Conservation (phyloP, 805 yeast genomes). For the Candida glaebosa region DNA sequence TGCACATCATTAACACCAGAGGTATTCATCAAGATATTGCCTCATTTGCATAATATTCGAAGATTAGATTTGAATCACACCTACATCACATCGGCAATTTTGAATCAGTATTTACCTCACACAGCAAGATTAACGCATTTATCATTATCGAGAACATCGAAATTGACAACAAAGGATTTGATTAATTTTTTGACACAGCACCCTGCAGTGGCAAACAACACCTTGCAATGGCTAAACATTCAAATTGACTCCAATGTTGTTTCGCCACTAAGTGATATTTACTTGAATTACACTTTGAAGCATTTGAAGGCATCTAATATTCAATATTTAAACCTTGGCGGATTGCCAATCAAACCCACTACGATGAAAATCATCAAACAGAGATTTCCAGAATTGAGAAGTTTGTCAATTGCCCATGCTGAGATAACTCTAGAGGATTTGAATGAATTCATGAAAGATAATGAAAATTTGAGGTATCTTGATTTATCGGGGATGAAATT, state of each 20-base stretch:
- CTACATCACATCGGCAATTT: slow-evolving; percentile 60
- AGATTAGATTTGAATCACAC: slow-evolving; percentile 82
- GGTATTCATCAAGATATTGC: slow-evolving; percentile 55
- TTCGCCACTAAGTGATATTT: slow-evolving; percentile 52
- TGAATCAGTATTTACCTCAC: slow-evolving; percentile 49
- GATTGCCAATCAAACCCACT: slow-evolving; percentile 51
- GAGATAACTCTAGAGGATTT: slow-evolving; percentile 36
- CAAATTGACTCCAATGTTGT: slow-evolving; percentile 64
- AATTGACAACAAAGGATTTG: slow-evolving; percentile 68
- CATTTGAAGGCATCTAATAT: slow-evolving; percentile 43
- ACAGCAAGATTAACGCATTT: slow-evolving; percentile 68
- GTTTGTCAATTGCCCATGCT: slow-evolving; percentile 42
- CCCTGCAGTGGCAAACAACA: slow-evolving; percentile 51
- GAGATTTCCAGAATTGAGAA: slow-evolving; percentile 38
- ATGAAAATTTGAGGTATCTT: slow-evolving; percentile 46
- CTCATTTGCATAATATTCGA: slow-evolving; percentile 52
- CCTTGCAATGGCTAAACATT: slow-evolving; percentile 63
- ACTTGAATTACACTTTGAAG: slow-evolving; percentile 41
- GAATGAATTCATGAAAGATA: slow-evolving; percentile 28
- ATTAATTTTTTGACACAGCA: slow-evolving; percentile 68
- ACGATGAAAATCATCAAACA: slow-evolving; percentile 36
- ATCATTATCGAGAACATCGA: slow-evolving; percentile 54
- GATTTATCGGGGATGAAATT: slow-evolving; percentile 67
- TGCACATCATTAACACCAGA: slow-evolving; percentile 71
- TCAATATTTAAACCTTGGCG: slow-evolving; percentile 58